Evolutionary conservation across 225 moss, liverwort and hornwort species (phyloP).

Genomic region (Pseudisothecium myosuroides): DNA sequence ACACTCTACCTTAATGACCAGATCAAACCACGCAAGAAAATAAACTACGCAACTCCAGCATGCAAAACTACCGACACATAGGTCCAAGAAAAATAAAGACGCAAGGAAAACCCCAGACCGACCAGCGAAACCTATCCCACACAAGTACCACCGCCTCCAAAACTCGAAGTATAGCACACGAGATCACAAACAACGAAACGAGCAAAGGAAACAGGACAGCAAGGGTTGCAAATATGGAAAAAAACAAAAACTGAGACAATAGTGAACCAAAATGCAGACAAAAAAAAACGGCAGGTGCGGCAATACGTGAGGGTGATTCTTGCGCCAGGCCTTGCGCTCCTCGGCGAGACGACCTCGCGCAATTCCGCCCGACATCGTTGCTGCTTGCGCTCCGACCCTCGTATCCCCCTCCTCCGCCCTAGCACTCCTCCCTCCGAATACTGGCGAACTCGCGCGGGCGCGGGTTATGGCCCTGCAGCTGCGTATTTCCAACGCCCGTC

Average conservation of each 20-base stretch:
- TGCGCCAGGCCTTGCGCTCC: conserved; percentile 99
- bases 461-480: neutral
- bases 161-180: neutral
- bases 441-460: neutral
- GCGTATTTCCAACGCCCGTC: neutral
- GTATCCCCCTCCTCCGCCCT: neutral
- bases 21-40: neutral
- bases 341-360: conserved; percentile 96
- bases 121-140: neutral
- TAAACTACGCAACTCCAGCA: neutral
- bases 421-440: neutral
- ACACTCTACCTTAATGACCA: neutral
- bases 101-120: neutral
- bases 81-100: neutral
- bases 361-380: conserved; percentile 86
- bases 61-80: neutral
- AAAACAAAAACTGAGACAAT: neutral
- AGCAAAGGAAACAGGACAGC: neutral
- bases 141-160: neutral
- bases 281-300: neutral
- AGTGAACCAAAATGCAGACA: neutral
- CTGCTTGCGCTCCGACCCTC: neutral
- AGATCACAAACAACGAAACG: neutral
- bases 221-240: neutral
- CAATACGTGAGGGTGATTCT: conserved; percentile 85